phyloP scores from a whole-genome alignment of 306 rosid species.

The Dalbergia cultrata region DNA sequence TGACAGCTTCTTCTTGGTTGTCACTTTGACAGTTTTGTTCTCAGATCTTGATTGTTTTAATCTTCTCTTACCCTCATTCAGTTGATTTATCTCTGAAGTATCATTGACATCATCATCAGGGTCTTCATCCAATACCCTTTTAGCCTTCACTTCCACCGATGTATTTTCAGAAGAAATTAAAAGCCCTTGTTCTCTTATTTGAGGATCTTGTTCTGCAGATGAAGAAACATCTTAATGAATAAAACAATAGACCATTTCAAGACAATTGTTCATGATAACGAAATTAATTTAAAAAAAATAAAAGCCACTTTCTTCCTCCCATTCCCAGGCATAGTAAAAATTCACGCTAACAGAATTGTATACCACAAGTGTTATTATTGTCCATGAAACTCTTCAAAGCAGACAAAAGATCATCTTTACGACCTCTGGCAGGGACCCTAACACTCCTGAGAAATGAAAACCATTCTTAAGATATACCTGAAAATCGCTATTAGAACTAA shows the following conservation, averaged over 20 bases:
- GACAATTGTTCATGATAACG: not conserved
- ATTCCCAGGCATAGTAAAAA: constrained; percentile 3
- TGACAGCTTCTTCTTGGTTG: constrained; percentile 58
- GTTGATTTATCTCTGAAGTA: constrained; percentile 48
- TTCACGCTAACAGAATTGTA: constrained; percentile 24
- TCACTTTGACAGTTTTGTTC: constrained; percentile 49
- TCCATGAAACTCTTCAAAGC: constrained; percentile 75
- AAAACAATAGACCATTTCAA: not conserved
- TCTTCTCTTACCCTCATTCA: constrained; percentile 59
- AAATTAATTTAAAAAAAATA: not conserved
- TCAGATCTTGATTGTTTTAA: constrained; percentile 51
- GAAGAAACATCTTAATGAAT: constrained; percentile 24
- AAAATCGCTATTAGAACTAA: constrained; percentile 2
- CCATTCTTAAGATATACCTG: constrained; percentile 38
- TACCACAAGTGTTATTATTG: constrained; percentile 66
- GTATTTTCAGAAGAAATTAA: constrained; percentile 53
- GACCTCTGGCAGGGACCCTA: constrained; percentile 78
- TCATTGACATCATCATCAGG: constrained; percentile 51
- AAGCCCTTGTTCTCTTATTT: constrained; percentile 43
- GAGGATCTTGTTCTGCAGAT: constrained; percentile 66
- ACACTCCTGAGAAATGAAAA: constrained; percentile 69
- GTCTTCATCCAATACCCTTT: constrained; percentile 50
- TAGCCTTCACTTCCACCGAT: constrained; percentile 41
- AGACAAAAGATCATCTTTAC: constrained; percentile 78
- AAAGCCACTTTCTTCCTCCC: constrained; percentile 6